Percentiles rank a stretch among this genome's conserved stretches.
Evolutionary conservation across 305 asterid species (phyloP).

Genomic region (Rubia tinctorum): DNA sequence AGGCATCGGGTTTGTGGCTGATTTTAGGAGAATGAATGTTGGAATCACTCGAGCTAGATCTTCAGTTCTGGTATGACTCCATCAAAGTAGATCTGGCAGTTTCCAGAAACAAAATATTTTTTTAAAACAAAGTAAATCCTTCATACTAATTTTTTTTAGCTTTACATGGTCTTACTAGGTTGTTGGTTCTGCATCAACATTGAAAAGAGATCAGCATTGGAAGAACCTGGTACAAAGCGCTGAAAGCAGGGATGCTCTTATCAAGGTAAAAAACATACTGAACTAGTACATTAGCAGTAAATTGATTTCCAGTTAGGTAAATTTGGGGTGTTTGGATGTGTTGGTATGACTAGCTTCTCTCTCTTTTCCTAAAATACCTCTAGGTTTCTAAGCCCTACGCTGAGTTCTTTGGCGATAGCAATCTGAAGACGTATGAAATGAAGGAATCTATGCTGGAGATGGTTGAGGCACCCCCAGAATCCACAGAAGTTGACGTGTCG

Average conservation of each 20-base stretch:
- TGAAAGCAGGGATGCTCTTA: constrained; percentile 59
- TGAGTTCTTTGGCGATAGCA: constrained; percentile 56
- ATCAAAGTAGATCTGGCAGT: constrained; percentile 1
- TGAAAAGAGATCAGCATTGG: constrained; percentile 84
- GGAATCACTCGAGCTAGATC: constrained; percentile 98
- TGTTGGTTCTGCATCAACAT: constrained; percentile 92
- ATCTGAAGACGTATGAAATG: constrained; percentile 46
- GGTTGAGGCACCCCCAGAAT: constrained; percentile 31
- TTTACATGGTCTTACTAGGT: constrained; percentile 45
- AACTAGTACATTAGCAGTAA: no score
- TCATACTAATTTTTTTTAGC: constrained; percentile 10
- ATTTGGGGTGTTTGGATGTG: background rate
- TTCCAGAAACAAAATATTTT: constrained; percentile 9
- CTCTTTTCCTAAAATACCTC: background rate
- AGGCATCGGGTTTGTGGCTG: constrained; percentile 90
- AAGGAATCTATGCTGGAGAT: constrained; percentile 27
- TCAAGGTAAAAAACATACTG: constrained; percentile 50
- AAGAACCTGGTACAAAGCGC: constrained; percentile 80
- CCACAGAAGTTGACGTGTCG: constrained; percentile 35
- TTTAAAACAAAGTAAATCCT: background rate
- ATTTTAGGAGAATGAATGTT: constrained; percentile 97
- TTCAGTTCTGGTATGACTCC: constrained; percentile 75
- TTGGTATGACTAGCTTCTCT: background rate
- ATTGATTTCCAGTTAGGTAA: background rate
- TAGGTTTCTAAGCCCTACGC: constrained; percentile 91